Evolutionary conservation across 2,329 filamentous ascomycete genomes (phyloP).

Genomic region (Trematosphaeria pertusa): DNA sequence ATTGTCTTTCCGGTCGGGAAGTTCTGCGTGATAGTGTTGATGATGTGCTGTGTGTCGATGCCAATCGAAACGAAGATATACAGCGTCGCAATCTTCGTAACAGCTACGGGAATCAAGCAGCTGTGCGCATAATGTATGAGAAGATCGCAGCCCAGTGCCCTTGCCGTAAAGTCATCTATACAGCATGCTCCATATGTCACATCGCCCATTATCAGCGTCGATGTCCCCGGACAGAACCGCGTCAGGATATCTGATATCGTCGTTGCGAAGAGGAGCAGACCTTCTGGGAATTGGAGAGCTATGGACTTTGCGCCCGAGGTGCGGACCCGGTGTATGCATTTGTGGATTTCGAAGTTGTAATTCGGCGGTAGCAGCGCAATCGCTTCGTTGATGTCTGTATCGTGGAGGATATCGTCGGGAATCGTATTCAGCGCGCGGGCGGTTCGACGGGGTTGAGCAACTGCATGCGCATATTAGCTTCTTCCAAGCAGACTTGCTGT

Average conservation of each 20-base stretch:
- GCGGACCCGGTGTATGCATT: slow-evolving; percentile 94
- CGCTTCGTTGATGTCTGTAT: slow-evolving; percentile 84
- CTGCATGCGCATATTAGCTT: slow-evolving; percentile 53
- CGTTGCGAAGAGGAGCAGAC: slow-evolving; percentile 91
- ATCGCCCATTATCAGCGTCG: slow-evolving; percentile 98
- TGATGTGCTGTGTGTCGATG: slow-evolving; percentile 87
- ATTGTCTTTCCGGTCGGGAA: slow-evolving; percentile 85
- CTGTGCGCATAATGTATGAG: slow-evolving; percentile 97
- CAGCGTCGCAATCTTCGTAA: slow-evolving; percentile 94
- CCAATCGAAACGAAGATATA: slow-evolving; percentile 99
- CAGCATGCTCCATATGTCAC: slow-evolving; percentile 99
- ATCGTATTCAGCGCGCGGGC: slow-evolving; percentile 90
- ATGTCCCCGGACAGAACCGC: slow-evolving; percentile 88
- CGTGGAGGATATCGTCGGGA: slow-evolving; percentile 82
- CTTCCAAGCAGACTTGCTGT: neutral
- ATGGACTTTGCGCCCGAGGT: slow-evolving; percentile 80
- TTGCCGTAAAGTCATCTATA: slow-evolving; percentile 96
- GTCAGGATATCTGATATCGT: slow-evolving; percentile 97
- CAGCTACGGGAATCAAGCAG: slow-evolving; percentile 93
- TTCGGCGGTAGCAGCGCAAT: slow-evolving; percentile 89
- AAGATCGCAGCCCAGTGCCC: slow-evolving; percentile 91
- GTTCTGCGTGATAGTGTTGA: slow-evolving; percentile 87
- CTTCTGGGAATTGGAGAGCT: slow-evolving; percentile 97
- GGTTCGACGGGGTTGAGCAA: slow-evolving; percentile 72
- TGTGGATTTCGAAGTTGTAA: slow-evolving; percentile 98